phyloP scores from a whole-genome alignment of 1,284 basidiomycete genomes.

The Malassezia caprae region DNA sequence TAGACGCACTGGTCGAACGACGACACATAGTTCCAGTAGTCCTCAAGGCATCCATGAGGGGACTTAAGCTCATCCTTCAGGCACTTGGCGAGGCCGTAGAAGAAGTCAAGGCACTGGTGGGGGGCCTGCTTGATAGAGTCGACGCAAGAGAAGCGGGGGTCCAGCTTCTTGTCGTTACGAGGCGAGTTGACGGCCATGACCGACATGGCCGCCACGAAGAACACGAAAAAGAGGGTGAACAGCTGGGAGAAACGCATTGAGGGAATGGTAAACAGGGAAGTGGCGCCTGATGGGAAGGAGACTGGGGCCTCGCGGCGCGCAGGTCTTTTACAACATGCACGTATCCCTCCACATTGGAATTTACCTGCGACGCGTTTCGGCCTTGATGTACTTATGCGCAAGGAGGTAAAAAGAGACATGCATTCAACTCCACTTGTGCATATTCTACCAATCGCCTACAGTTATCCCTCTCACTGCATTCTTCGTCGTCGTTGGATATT shows the following conservation, averaged over 20 bases:
- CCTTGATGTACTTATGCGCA: neutral
- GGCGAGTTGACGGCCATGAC: constrained; percentile 1
- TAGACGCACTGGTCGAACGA: constrained; percentile 4
- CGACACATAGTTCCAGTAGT: constrained; percentile 6
- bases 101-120: constrained; percentile 4
- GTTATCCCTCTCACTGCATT: neutral
- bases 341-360: constrained; percentile 1
- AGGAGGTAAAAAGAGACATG: neutral
- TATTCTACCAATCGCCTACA: neutral
- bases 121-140: constrained; percentile 4
- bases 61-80: neutral
- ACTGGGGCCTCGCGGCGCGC: neutral
- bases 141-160: neutral
- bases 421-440: neutral
- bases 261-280: neutral
- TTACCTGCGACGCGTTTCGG: neutral
- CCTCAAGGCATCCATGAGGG: neutral
- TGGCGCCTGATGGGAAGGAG: neutral
- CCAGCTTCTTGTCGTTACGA: constrained; percentile 1
- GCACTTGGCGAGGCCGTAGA: constrained; percentile 3
- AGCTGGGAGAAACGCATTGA: neutral
- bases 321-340: neutral
- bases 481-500: neutral
- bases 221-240: constrained; percentile 6
- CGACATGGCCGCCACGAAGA: neutral